phyloP scores from a whole-genome alignment of 2,329 filamentous ascomycete genomes.

The Fusarium irregulare region DNA sequence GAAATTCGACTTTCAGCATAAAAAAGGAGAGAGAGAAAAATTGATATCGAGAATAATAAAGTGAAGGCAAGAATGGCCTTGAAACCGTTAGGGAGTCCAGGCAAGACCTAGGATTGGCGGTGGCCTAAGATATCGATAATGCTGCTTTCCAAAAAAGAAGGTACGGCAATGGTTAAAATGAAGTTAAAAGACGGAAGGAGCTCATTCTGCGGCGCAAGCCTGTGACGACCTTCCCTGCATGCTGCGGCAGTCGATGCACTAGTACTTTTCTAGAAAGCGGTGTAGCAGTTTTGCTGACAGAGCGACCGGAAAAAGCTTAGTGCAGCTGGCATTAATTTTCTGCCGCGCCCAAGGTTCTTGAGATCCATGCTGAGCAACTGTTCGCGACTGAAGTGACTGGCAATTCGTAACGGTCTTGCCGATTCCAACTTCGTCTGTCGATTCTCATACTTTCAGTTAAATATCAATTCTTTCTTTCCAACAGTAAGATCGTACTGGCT shows the following conservation, averaged over 20 bases:
- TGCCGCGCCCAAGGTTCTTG: slow-evolving; percentile 33
- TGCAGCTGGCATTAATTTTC: slow-evolving; percentile 36
- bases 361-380: slow-evolving; percentile 1
- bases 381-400: slow-evolving; percentile 6
- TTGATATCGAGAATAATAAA: background rate
- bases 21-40: background rate
- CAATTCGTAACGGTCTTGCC: background rate
- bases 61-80: background rate
- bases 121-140: slow-evolving; percentile 17
- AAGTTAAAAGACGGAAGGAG: slow-evolving; percentile 23
- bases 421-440: slow-evolving; percentile 5
- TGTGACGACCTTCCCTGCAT: slow-evolving; percentile 36
- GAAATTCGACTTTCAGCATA: background rate
- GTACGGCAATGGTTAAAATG: slow-evolving; percentile 17
- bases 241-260: slow-evolving; percentile 10
- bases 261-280: slow-evolving; percentile 15
- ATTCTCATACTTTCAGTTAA: background rate
- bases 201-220: slow-evolving; percentile 13
- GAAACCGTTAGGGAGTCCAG: background rate
- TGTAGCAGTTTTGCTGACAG: background rate
- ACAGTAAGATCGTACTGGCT: background rate
- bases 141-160: slow-evolving; percentile 29
- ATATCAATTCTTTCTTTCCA: background rate
- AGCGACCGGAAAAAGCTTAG: slow-evolving; percentile 10
- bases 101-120: background rate